Base-by-base conservation (phyloP, 805 yeast genomes). In the Kodamaea nitidulidarum region DNA sequence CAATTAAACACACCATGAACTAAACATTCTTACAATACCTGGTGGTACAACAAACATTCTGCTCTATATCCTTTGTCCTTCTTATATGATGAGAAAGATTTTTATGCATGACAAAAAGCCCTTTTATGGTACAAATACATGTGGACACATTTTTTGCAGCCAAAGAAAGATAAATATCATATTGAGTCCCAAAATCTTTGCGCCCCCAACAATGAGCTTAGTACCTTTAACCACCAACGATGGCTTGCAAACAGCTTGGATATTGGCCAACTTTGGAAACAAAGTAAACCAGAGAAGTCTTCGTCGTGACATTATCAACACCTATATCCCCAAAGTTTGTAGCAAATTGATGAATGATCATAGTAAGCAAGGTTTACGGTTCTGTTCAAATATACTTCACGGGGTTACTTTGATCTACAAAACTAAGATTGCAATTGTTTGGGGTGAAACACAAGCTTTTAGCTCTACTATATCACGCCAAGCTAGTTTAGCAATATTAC, bases 351-450 rank as follows among this genome's bases (percentile, higher is more conserved):
- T 38, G 27, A 25, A 25, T 2, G 33, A 41, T 5, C 30, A 42
- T 4, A 43, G 16, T 7, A 10, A 8, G 9, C 4, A 38, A 4
- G 35, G 38, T 2, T 56, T 67, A 9, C 52, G 78, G 31, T 55
- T 65, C 12, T 53, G 64, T 0, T 70, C 80, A 0, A 67, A 56
- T 36, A 52, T 78, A 7, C 50, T 78, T 40, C 65, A 70, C 46
- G 83, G 83, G 0, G 57, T 74, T 1, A 58, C 76, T 1, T 45
- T 78, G 32, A 60, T 70, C 18, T 75, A 73, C 50, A 73, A 65
- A 41, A 70, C 72, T 18, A 75, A 80, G 50, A 66, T 73, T 0
- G 69, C 67, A 3, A 70, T 68, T 46, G 66, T 73, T 45, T 65
- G 63, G n/a, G 49, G 48, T 15, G 73, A 68, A 38, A 37, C 61